Evolutionary conservation across 768 basidiomycete genomes (phyloP), one percentile per base, ranked within the genome.

Genomic region (Lyophyllum shimeji): DNA sequence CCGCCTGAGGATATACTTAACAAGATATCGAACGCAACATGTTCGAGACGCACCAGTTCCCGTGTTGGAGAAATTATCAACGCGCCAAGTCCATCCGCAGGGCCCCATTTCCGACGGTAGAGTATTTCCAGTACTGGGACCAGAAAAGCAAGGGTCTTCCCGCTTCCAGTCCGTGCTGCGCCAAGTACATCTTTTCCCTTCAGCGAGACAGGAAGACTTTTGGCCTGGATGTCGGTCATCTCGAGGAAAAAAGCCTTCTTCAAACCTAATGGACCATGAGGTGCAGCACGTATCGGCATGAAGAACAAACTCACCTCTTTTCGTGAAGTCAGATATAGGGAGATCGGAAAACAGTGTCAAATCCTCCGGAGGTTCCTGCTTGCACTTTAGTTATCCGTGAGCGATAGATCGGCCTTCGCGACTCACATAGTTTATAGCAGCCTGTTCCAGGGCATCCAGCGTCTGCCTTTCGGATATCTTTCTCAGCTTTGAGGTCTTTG

Each of bases 181-280:
- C 95, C 97, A 5, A 99, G 83, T 4, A 99, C 93, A 69, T 99
- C 97, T 69, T 93, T 92, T 20, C 97, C 95, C 46, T 96, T 93
- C 2, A 99, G 77, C 15, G 97, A 82, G 23, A 92, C 82, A 0
- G 95, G 97, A 34, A 99, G 88, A 37, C 95, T 89, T 69, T 92
- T 81, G 40, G 87, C 85, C 69, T 99, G 97, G 0, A 99, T 93
- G 43, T 93, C 89, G 0, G 95, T 97, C 82, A 94, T 93, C 20
- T 89, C 78, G 42, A 87, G 79, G 64, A 95, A 97, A 65, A 85
- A 93, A 0, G 87, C 84, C 57, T 91, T 90, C 74, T 91, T 93
- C 33, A 98, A 76, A 15, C 95, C 95, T 93, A 53, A 12, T 20
- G 17, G 48, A 39, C 42, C 2, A 24, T 29, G 24, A 33, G 34